Percentiles rank a stretch among this genome's conserved stretches.
These are phyloP conservation scores for Penicillium longicatenatum DNA, from an alignment of 495 filamentous ascomycete species.

Conservation along the genomic window DNA sequence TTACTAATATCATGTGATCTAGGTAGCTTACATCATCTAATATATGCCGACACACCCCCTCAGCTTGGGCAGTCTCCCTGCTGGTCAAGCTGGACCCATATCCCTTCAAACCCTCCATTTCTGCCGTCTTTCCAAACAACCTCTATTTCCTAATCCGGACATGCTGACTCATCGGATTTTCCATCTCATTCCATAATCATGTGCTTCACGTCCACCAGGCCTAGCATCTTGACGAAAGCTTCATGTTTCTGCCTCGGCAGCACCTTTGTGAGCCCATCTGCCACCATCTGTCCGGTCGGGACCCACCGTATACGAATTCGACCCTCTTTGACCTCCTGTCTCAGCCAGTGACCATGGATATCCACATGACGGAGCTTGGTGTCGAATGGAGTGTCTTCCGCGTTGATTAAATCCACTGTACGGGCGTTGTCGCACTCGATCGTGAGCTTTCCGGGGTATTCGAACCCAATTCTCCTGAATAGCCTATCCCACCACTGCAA, in stretches of 20 bases:
- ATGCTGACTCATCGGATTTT: too few relatives aligned
- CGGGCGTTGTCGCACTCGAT: slow-evolving; percentile 6
- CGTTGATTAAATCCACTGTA: slow-evolving; percentile 1
- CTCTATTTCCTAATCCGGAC: too few relatives aligned
- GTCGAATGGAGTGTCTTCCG: slow-evolving; percentile 3
- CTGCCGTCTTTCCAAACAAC: not conserved
- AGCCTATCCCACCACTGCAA: slow-evolving; percentile 14
- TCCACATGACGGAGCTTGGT: slow-evolving; percentile 23
- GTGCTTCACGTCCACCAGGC: slow-evolving; percentile 7
- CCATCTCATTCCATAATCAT: slow-evolving; percentile 5
- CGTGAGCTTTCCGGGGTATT: not conserved
- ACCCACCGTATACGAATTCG: slow-evolving; percentile 8
- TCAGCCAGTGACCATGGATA: slow-evolving; percentile 20
- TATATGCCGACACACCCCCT: too few relatives aligned
- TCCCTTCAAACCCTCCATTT: too few relatives aligned
- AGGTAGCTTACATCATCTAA: too few relatives aligned
- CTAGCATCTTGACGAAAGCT: slow-evolving; percentile 5
- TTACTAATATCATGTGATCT: too few relatives aligned
- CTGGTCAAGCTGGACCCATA: too few relatives aligned
- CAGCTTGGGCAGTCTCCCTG: too few relatives aligned
- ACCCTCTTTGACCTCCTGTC: slow-evolving; percentile 12
- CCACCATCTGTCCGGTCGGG: slow-evolving; percentile 11
- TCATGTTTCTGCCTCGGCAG: slow-evolving; percentile 11
- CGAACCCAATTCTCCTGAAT: not conserved
- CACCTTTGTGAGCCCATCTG: slow-evolving; percentile 21